phyloP scores from a whole-genome alignment of 108 stramenopile genomes.

The Fistulifera pelliculosa region DNA sequence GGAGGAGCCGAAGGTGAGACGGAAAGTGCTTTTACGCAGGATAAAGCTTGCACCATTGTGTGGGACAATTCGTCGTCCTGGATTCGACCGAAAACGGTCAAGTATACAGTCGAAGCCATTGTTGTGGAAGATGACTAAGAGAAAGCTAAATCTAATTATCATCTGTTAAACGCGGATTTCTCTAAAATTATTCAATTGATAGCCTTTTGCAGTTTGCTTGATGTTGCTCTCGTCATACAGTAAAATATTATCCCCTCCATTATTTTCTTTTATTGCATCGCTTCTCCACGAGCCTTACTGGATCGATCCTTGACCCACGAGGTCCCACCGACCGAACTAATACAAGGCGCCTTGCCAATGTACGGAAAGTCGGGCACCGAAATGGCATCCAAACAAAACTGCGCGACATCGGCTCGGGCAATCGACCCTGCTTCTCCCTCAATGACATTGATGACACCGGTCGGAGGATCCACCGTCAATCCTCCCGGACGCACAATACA shows the following conservation, averaged over 20 bases:
- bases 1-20: constrained; percentile 79
- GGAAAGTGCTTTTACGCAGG: constrained; percentile 57
- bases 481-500: constrained; percentile 95
- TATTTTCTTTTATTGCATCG: background rate
- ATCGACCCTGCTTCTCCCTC: constrained; percentile 93
- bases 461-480: constrained; percentile 89
- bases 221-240: no score
- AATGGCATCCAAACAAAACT: constrained; percentile 92
- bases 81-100: constrained; percentile 76
- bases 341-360: constrained; percentile 88
- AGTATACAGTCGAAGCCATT: constrained; percentile 60
- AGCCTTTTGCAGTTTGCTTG: no score
- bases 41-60: constrained; percentile 69
- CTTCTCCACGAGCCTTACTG: constrained; percentile 65
- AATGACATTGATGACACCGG: constrained; percentile 96
- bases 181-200: no score
- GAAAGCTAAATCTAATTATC: constrained; percentile 6
- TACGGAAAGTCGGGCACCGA: constrained; percentile 84
- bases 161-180: background rate
- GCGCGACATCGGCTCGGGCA: constrained; percentile 93
- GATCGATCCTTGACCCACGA: constrained; percentile 90
- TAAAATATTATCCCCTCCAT: background rate
- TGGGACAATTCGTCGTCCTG: constrained; percentile 82
- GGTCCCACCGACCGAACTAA: constrained; percentile 92
- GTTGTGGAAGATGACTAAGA: constrained; percentile 12